Percentiles rank a stretch among this genome's conserved stretches.
These are phyloP conservation scores for Urostyla sp. DNA, from an alignment of 73 alveolate species.

Conservation along the genomic window DNA sequence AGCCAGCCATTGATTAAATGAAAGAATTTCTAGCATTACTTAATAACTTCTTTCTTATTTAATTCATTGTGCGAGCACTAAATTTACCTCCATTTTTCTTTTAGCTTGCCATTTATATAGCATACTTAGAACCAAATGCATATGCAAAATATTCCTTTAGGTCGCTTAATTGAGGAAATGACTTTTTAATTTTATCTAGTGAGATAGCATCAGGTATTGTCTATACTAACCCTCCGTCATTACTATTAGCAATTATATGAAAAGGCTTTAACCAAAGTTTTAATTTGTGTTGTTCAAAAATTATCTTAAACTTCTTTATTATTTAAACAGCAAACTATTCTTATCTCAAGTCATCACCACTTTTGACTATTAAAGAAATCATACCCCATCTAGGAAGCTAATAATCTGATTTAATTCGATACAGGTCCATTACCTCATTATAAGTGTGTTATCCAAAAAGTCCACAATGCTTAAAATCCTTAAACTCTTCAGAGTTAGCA, in stretches of 20 bases:
- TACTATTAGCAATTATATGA: slow-evolving; percentile 64
- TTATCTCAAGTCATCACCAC: slow-evolving; percentile 85
- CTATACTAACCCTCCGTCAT: slow-evolving; percentile 66
- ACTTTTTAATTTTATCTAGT: slow-evolving; percentile 62
- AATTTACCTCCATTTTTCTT: not conserved
- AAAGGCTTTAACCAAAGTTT: slow-evolving; percentile 74
- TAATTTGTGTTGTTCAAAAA: slow-evolving; percentile 71
- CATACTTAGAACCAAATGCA: slow-evolving; percentile 23
- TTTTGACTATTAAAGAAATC: slow-evolving; percentile 77
- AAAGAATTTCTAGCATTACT: slow-evolving; percentile 68
- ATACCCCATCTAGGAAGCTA: slow-evolving; percentile 71
- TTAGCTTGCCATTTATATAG: no score
- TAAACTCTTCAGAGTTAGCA: not conserved
- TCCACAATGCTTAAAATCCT: slow-evolving; percentile 41
- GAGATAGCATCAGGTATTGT: slow-evolving; percentile 69
- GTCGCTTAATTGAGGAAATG: slow-evolving; percentile 60
- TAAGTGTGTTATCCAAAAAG: slow-evolving; percentile 71
- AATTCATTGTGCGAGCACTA: not conserved
- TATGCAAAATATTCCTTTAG: slow-evolving; percentile 68
- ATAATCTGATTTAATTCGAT: slow-evolving; percentile 76
- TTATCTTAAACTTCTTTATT: slow-evolving; percentile 78
- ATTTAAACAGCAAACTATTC: slow-evolving; percentile 88
- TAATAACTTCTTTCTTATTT: slow-evolving; percentile 54
- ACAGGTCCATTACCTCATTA: slow-evolving; percentile 69
- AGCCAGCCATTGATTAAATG: slow-evolving; percentile 89